A percentile compares a stretch with the other conserved stretches of the same genome.
These are phyloP conservation scores for Gossypium raimondii DNA, from an alignment of 345 rosid genomes.

Conservation along the genomic window DNA sequence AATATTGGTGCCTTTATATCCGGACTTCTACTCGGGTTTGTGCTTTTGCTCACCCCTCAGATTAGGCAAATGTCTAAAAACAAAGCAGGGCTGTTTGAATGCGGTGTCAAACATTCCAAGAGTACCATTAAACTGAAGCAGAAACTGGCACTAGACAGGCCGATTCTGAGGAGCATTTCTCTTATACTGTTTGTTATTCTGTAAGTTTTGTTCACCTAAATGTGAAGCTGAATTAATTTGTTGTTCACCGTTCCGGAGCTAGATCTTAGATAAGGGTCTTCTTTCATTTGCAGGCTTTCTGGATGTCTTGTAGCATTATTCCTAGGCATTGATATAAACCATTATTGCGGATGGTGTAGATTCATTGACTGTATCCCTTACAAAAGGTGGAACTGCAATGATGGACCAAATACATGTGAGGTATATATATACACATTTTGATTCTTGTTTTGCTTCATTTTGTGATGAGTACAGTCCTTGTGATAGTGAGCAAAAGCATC, in stretches of 20 bases:
- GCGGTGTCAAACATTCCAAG: slow-evolving; percentile 24
- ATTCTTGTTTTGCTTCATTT: slow-evolving; percentile 7
- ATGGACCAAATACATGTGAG: slow-evolving; percentile 58
- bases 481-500: background rate
- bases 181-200: slow-evolving; percentile 46
- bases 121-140: slow-evolving; percentile 45
- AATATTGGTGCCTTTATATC: slow-evolving; percentile 74
- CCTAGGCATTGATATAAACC: slow-evolving; percentile 52
- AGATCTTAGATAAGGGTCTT: slow-evolving; percentile 5
- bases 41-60: slow-evolving; percentile 57
- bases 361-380: slow-evolving; percentile 66
- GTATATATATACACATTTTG: slow-evolving; percentile 44
- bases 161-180: slow-evolving; percentile 50
- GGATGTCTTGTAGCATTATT: slow-evolving; percentile 47
- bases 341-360: slow-evolving; percentile 64
- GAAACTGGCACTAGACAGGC: slow-evolving; percentile 67
- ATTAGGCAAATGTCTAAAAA: slow-evolving; percentile 37
- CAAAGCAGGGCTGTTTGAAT: slow-evolving; percentile 46
- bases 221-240: background rate
- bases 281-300: slow-evolving; percentile 34
- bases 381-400: slow-evolving; percentile 71
- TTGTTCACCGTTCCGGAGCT: slow-evolving; percentile 1
- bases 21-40: slow-evolving; percentile 73
- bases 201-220: slow-evolving; percentile 40
- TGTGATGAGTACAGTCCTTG: background rate